phyloP scores from a whole-genome alignment of 768 basidiomycete species.

The Psilocybe tampanensis region DNA sequence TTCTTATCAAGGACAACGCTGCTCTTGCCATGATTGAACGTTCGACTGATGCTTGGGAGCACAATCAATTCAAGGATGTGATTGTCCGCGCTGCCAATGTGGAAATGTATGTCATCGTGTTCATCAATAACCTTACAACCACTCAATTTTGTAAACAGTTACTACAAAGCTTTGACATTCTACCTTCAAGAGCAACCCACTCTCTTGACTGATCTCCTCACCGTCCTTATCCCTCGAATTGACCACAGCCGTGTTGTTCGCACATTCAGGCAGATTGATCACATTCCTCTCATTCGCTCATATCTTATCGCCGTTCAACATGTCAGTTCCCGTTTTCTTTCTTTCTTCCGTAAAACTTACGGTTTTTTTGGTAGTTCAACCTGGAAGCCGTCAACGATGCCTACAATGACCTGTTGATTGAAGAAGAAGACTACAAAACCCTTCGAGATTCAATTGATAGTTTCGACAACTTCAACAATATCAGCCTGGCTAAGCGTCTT shows the following conservation, averaged over 20 bases:
- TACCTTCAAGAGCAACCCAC: slow-evolving; percentile 94
- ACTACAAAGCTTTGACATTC: slow-evolving; percentile 94
- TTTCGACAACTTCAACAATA: slow-evolving; percentile 97
- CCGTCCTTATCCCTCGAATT: slow-evolving; percentile 90
- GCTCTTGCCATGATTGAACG: slow-evolving; percentile 99
- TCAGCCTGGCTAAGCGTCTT: slow-evolving; percentile 79
- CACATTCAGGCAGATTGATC: slow-evolving; percentile 94
- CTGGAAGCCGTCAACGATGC: slow-evolving; percentile 97
- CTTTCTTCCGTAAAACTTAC: slow-evolving; percentile 3
- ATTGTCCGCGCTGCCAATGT: slow-evolving; percentile 96
- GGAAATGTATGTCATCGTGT: slow-evolving; percentile 92
- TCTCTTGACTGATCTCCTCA: slow-evolving; percentile 89
- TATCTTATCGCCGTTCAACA: slow-evolving; percentile 98
- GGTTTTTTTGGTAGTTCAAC: slow-evolving; percentile 64
- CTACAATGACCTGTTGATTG: slow-evolving; percentile 96
- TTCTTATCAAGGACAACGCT: slow-evolving; percentile 77
- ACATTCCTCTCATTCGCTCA: slow-evolving; percentile 92
- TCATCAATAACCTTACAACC: too few species aligned
- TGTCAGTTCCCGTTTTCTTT: slow-evolving; percentile 45
- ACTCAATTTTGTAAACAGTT: slow-evolving; percentile 48
- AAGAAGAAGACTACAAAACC: slow-evolving; percentile 99
- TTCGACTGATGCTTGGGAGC: slow-evolving; percentile 98
- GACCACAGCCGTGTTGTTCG: slow-evolving; percentile 95
- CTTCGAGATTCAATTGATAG: slow-evolving; percentile 97
- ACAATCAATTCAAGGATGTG: slow-evolving; percentile 99